Percentiles rank a stretch among this genome's conserved stretches.
Evolutionary conservation across 257 asterid genomes (phyloP).

Genomic region (Perilla frutescens): DNA sequence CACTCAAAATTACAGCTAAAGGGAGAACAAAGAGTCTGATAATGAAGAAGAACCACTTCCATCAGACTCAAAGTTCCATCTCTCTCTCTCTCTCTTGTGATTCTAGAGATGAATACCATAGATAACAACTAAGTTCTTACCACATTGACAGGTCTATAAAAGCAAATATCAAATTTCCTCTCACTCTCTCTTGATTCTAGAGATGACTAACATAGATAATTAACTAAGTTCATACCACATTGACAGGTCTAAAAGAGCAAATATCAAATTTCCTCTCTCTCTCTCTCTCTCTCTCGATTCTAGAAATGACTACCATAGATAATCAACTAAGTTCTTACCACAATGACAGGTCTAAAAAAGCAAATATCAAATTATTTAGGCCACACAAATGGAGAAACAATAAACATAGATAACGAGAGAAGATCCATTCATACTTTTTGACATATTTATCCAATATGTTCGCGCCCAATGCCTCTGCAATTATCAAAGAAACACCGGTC

Average conservation of each 20-base stretch:
- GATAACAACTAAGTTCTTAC: neutral
- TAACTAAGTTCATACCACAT: neutral
- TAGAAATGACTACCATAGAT: neutral
- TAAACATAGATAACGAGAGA: neutral
- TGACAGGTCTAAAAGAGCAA: slow-evolving; percentile 7
- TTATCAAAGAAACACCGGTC: slow-evolving; percentile 33
- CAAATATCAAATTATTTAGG: neutral
- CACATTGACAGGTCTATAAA: slow-evolving; percentile 2
- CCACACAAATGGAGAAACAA: neutral
- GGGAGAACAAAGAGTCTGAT: neutral
- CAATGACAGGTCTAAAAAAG: slow-evolving; percentile 1
- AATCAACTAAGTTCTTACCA: neutral
- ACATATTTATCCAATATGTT: slow-evolving; percentile 72
- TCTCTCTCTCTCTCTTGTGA: neutral
- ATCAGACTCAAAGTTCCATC: neutral
- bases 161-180: neutral
- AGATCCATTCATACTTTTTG: slow-evolving; percentile 59
- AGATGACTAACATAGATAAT: neutral
- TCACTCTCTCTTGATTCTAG: no score
- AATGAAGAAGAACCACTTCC: neutral
- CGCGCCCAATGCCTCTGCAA: slow-evolving; percentile 75
- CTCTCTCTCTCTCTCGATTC: no score
- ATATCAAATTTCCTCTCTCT: neutral
- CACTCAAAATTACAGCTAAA: neutral
- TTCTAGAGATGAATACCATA: slow-evolving; percentile 1